phyloP scores from a whole-genome alignment of 306 rosid genomes.

The Geum urbanum region DNA sequence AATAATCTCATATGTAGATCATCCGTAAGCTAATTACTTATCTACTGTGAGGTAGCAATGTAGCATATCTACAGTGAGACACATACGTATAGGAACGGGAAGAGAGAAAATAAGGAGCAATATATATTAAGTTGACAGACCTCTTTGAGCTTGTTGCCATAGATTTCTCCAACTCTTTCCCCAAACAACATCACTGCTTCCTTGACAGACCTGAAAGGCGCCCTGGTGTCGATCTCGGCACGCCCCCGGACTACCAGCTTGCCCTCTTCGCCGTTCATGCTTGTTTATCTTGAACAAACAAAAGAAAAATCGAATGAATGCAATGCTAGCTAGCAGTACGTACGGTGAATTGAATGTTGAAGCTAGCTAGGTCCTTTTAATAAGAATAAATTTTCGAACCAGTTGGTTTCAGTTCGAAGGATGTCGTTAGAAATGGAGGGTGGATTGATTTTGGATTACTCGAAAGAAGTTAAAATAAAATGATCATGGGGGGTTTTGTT shows the following conservation, averaged over 20 bases:
- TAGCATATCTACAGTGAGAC: too few species aligned
- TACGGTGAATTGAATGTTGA: not conserved
- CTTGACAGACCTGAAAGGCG: conserved; percentile 80
- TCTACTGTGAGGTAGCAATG: too few species aligned
- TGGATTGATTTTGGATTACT: conserved; percentile 29
- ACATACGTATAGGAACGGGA: too few species aligned
- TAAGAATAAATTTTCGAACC: conserved; percentile 5
- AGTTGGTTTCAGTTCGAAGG: not conserved
- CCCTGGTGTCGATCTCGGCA: conserved; percentile 73
- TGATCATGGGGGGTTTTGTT: conserved; percentile 36
- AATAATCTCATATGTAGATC: too few species aligned
- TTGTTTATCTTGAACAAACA: not conserved
- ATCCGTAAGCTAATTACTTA: too few species aligned
- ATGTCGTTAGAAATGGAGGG: conserved; percentile 37
- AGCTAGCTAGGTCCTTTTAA: conserved; percentile 22
- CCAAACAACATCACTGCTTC: conserved; percentile 89
- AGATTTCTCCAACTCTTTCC: conserved; percentile 74
- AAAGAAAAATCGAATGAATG: not conserved
- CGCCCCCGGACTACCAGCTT: conserved; percentile 40
- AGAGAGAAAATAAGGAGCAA: not conserved
- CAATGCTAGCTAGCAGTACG: conserved; percentile 1
- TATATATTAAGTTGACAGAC: conserved; percentile 17
- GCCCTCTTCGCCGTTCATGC: conserved; percentile 39
- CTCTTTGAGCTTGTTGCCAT: conserved; percentile 71
- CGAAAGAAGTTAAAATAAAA: conserved; percentile 33